phyloP scores from a whole-genome alignment of 352 stramenopile genomes.

The Phytopythium mirpurense region DNA sequence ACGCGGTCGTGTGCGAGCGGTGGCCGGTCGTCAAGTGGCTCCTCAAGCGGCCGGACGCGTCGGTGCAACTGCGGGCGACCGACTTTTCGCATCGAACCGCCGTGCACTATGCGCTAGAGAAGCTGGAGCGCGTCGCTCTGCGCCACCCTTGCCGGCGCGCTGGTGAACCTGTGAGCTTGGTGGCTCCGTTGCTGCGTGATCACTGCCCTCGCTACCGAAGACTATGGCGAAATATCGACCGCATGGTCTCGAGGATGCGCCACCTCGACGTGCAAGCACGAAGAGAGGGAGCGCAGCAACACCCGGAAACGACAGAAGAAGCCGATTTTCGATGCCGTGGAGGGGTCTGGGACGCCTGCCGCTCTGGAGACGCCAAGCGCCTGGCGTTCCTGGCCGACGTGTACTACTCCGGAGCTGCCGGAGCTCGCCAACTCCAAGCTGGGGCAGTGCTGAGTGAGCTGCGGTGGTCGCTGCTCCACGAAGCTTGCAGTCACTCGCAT shows the following conservation, averaged over 20 bases:
- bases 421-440: background rate
- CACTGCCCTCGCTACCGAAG: conserved; percentile 22
- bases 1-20: conserved; percentile 39
- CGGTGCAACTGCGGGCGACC: conserved; percentile 27
- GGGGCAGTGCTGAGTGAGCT: conserved; percentile 19
- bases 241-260: conserved; percentile 19
- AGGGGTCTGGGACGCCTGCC: conserved; percentile 45
- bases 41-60: conserved; percentile 25
- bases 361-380: conserved; percentile 28
- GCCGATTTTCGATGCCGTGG: conserved; percentile 39
- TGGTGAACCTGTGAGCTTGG: background rate
- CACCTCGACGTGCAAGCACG: background rate
- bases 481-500: conserved; percentile 36
- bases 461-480: conserved; percentile 43
- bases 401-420: conserved; percentile 6
- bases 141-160: conserved; percentile 1
- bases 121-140: conserved; percentile 24
- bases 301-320: conserved; percentile 8
- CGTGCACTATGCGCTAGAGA: conserved; percentile 44
- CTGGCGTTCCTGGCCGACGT: conserved; percentile 28
- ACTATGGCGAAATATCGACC: conserved; percentile 33
- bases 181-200: conserved; percentile 8
- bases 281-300: no score
- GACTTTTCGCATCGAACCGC: conserved; percentile 37
- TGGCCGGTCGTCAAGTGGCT: conserved; percentile 25